Conservation (phyloP, 78 protist genomes). For the Dictyostelium firmibasis region DNA sequence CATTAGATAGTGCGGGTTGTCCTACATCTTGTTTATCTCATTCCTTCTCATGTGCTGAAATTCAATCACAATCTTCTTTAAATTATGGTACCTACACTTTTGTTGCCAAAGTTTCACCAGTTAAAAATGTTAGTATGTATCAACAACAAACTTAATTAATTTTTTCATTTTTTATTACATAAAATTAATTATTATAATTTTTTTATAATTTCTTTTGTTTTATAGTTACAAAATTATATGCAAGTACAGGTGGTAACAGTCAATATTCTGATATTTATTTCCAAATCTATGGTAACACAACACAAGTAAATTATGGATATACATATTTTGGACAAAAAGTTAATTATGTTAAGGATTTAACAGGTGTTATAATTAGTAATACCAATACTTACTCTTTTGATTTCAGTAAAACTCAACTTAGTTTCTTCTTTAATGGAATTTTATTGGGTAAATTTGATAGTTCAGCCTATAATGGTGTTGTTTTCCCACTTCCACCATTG, state of each 20-base stretch:
- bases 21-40: not conserved
- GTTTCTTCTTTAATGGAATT: not conserved
- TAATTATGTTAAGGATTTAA: not conserved
- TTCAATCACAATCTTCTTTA: not conserved
- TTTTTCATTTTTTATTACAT: no score
- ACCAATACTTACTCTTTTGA: not conserved
- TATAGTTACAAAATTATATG: not conserved
- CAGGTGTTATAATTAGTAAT: not conserved
- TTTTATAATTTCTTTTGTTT: not conserved
- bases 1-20: constrained; percentile 6
- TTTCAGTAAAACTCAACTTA: not conserved
- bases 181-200: not conserved
- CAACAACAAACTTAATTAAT: no score
- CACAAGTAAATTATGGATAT: not conserved
- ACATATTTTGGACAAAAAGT: not conserved
- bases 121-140: constrained; percentile 29
- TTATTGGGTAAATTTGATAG: not conserved
- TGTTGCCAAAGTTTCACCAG: not conserved
- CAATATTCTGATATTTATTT: constrained; percentile 13
- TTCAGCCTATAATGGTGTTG: not conserved
- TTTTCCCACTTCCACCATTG: not conserved
- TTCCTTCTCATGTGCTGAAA: not conserved
- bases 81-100: not conserved
- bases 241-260: not conserved
- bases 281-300: not conserved